Base-by-base conservation (phyloP, 768 basidiomycete species). In the Megacollybia marginata region DNA sequence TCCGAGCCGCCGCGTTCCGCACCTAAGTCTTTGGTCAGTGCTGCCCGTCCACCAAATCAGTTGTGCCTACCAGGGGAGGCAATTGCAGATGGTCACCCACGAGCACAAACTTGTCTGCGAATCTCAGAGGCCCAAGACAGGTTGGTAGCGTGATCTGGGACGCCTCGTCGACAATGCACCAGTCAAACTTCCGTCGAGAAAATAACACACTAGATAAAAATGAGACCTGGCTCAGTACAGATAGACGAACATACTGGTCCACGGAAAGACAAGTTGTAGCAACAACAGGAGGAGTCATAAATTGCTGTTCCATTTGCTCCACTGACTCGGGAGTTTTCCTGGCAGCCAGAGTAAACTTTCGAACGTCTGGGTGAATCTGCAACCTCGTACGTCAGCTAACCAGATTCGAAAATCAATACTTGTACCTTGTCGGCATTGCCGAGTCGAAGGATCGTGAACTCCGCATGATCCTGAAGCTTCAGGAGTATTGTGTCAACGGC, bases 81-180 rank as follows among this genome's bases (percentile, higher is more conserved):
- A 99, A 80, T 59, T 99, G 96, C 69, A 87, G 92, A 67, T 99
- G 96, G 61, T 98, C 96, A 7, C 96, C 96, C 15, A 98, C 95
- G 11, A 98, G 83, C 5, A 98, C 80, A 55, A 97, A 99, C 38
- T 76, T 90, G 46, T 92, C 79, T 2, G 94, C 92, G 58, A 85
- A 90, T 1, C 93, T 82, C 3, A 98, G 69, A 0, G 96, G 96
- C 5, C 96, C 96, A 1, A 98, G 72, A 59, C 92, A 97, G 0
- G 93, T 95, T 0, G 96, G 96, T 1, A 98, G 66, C 0, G 96
- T 98, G 54, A 97, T 93, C 62, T 98, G 95, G 0, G 96, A 97
- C 0, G 96, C 96, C 63, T 99, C 96, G 54, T 98, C 96, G 15
- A 99, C 86, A 49, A 99, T 96, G 67, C 95, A 98, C 59, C 91